phyloP scores from a whole-genome alignment of 495 filamentous ascomycete species.

The Opeltia flavorubescens region DNA sequence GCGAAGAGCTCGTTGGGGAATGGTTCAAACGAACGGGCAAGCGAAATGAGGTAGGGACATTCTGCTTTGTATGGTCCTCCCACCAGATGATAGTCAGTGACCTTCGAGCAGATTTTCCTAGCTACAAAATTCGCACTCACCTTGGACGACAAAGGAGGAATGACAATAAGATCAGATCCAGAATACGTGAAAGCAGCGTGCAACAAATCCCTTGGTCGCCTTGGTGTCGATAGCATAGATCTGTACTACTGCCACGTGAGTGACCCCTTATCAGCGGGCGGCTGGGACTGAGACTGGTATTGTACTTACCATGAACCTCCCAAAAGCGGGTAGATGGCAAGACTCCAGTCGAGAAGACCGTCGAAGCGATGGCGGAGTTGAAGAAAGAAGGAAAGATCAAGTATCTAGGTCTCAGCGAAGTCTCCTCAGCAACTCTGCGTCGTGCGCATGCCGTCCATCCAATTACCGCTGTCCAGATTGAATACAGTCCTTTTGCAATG shows the following conservation, averaged over 20 bases:
- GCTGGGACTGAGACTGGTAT: too few species aligned
- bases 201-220: constrained; percentile 34
- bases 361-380: constrained; percentile 30
- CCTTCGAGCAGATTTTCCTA: constrained; percentile 32
- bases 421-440: constrained; percentile 39
- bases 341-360: constrained; percentile 51
- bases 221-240: constrained; percentile 41
- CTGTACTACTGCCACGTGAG: constrained; percentile 35
- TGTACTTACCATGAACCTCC: too few species aligned
- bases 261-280: too few species aligned
- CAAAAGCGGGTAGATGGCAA: constrained; percentile 28
- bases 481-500: constrained; percentile 45
- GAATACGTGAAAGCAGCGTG: constrained; percentile 38
- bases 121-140: constrained; percentile 42
- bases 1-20: constrained; percentile 39
- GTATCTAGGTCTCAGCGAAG: constrained; percentile 39
- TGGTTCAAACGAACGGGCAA: constrained; percentile 43
- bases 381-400: constrained; percentile 34
- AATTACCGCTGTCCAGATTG: constrained; percentile 46
- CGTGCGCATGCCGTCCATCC: constrained; percentile 44
- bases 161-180: constrained; percentile 30
- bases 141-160: constrained; percentile 10
- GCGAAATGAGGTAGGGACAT: constrained; percentile 27
- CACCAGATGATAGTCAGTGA: too few species aligned
- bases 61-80: too few species aligned